Conservation (phyloP, 805 yeast species). For the Candida morakotiae region DNA sequence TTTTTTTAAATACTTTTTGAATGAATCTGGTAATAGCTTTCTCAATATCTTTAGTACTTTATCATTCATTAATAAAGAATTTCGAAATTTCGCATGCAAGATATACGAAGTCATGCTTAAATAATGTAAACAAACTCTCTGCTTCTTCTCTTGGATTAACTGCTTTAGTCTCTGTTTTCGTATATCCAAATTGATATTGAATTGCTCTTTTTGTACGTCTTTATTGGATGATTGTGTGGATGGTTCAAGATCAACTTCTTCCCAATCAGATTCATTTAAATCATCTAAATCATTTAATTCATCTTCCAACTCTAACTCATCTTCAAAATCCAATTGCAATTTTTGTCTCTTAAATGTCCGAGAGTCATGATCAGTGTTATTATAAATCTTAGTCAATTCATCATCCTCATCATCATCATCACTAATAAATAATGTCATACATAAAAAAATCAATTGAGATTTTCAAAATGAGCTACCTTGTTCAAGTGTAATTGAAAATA, state of each 20-base stretch:
- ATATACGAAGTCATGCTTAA: slow-evolving; percentile 22
- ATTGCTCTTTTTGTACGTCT: neutral
- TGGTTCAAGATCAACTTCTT: slow-evolving; percentile 11
- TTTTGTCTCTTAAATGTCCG: slow-evolving; percentile 1
- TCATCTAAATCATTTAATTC: slow-evolving; percentile 5
- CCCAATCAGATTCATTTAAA: slow-evolving; percentile 15
- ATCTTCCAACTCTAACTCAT: neutral
- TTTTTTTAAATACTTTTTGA: slow-evolving; percentile 15
- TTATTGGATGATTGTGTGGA: too few relatives aligned
- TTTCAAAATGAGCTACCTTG: neutral
- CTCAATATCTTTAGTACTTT: slow-evolving; percentile 18
- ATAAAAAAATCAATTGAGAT: neutral
- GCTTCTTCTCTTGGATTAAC: slow-evolving; percentile 7
- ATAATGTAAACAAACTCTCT: slow-evolving; percentile 13
- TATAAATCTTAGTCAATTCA: neutral
- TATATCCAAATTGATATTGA: neutral
- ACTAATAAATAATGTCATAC: slow-evolving; percentile 1
- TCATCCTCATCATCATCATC: slow-evolving; percentile 7
- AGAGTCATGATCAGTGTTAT: neutral
- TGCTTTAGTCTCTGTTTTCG: slow-evolving; percentile 4
- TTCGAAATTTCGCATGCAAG: slow-evolving; percentile 17
- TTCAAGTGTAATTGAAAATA: too few relatives aligned
- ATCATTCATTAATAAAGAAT: slow-evolving; percentile 16
- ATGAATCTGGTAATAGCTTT: slow-evolving; percentile 20
- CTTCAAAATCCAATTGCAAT: neutral